Evolutionary conservation across 2,329 filamentous ascomycete genomes (phyloP), one percentile per base, ranked within the genome.

Genomic region (Fusarium solani-melongenae): DNA sequence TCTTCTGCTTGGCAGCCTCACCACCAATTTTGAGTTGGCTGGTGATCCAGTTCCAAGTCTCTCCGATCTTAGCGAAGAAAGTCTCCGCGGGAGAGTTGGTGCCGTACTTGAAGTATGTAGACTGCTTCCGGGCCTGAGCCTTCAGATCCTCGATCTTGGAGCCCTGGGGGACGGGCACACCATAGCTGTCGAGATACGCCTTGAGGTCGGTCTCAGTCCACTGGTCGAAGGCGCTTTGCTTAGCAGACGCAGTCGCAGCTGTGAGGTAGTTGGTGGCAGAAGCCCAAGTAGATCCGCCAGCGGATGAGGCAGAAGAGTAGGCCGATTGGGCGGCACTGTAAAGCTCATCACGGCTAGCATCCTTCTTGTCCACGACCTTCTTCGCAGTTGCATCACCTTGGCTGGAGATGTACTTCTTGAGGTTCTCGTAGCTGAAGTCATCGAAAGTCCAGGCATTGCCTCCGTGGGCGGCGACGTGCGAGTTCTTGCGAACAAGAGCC

Each of bases 401-500:
- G 51, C 83, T 84, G 6, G 79, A 77, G 11, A 92, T 84, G 68
- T 90, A 91, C 2, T 84, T 80, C 79, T 91, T 92, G 55, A 96
- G 82, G 78, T 93, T 93, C 4, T 94, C 91, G 61, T 88, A 86
- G 41, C 90, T 93, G 82, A 92, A 91, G 70, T 94, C 94, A 74
- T 95, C 93, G 80, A 94, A 95, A 17, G 91, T 94, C 93, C 93
- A 95, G 4, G 92, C 89, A 67, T 85, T 92, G 85, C 89, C 94
- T 20, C 90, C 91, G 56, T 86, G 86, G 10, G 90, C 87, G 55
- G 91, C 92, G 83, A 93, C 92, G 84, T 95, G 91, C 29, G 89
- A 86, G 80, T 94, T 86, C 78, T 93, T 89, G 76, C 93, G 90
- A n/a, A 94, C 94, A 67, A 92, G 86, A 31, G 93, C 92, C 41